A percentile compares a stretch with the other conserved stretches of the same genome.
phyloP scores from a whole-genome alignment of 169 alveolate species.

The Plasmodium cynomolgi region DNA sequence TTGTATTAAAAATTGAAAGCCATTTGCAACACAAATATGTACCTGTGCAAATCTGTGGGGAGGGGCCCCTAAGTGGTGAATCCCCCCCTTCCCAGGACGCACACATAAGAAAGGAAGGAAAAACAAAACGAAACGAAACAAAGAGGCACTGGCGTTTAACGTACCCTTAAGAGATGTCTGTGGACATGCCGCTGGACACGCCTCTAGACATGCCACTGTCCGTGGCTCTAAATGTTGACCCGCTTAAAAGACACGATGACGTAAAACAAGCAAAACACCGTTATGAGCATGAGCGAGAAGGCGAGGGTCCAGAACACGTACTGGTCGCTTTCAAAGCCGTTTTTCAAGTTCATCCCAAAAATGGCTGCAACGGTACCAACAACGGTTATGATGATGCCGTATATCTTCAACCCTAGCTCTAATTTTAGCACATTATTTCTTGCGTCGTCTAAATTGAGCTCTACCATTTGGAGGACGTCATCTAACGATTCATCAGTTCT shows the following conservation, averaged over 20 bases:
- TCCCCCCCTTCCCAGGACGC: neutral
- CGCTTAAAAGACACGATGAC: conserved; percentile 47
- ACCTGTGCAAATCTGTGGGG: neutral
- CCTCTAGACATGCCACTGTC: neutral
- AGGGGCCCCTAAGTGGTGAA: neutral
- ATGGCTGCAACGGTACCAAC: conserved; percentile 86
- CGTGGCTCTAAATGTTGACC: conserved; percentile 22
- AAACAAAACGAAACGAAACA: neutral
- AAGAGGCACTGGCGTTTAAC: neutral
- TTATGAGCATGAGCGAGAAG: conserved; percentile 78
- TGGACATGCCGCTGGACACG: neutral
- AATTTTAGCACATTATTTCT: conserved; percentile 84
- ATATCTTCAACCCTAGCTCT: conserved; percentile 85
- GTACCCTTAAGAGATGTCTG: neutral
- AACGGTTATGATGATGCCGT: conserved; percentile 83
- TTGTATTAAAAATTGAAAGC: neutral
- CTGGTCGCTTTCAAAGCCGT: conserved; percentile 81
- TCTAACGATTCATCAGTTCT: conserved; percentile 84
- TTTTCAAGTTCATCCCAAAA: conserved; percentile 87
- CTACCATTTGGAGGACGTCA: conserved; percentile 87
- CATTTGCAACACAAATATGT: conserved; percentile 1
- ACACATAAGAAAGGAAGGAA: neutral
- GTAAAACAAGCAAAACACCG: conserved; percentile 59
- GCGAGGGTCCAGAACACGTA: conserved; percentile 83
- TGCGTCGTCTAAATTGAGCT: conserved; percentile 85